Evolutionary conservation across 768 basidiomycete genomes (phyloP).

Genomic region (Omphalotus guepiniiformis): DNA sequence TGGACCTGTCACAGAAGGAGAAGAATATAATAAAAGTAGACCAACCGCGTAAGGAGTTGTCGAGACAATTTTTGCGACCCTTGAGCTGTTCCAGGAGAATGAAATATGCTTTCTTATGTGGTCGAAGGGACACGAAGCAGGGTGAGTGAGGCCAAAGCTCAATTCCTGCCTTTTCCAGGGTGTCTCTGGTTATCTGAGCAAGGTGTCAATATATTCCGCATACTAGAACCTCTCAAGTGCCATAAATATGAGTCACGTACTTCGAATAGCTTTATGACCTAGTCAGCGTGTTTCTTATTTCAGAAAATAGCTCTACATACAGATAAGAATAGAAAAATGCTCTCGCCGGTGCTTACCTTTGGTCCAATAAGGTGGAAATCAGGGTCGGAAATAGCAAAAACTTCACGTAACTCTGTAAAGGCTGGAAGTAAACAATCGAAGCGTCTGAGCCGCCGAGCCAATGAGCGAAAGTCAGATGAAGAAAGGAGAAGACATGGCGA

Average conservation of each 20-base stretch:
- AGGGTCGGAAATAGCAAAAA: neutral
- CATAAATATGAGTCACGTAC: too few relatives aligned
- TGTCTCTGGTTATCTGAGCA: neutral
- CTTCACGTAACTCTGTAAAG: slow-evolving; percentile 3
- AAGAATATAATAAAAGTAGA: neutral
- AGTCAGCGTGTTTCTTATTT: too few relatives aligned
- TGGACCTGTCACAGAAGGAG: neutral
- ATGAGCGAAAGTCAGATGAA: neutral
- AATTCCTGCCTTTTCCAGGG: slow-evolving; percentile 1
- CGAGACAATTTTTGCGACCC: neutral
- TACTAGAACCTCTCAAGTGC: too few relatives aligned
- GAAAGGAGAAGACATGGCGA: neutral
- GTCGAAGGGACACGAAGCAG: slow-evolving; percentile 1
- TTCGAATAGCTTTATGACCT: too few relatives aligned
- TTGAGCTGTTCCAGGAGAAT: neutral
- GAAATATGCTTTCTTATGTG: slow-evolving; percentile 7
- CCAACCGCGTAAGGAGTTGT: neutral
- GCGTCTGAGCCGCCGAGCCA: slow-evolving; percentile 1
- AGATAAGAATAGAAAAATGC: too few relatives aligned
- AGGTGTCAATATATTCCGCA: neutral
- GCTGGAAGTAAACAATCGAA: neutral
- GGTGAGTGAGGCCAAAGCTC: slow-evolving; percentile 3
- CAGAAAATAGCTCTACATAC: too few relatives aligned
- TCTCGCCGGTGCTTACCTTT: neutral
- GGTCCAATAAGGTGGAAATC: neutral